These are phyloP conservation scores for Ordospora colligata DNA, from an alignment of 371 early-diverging fungal genomes.

Conservation along the genomic window DNA sequence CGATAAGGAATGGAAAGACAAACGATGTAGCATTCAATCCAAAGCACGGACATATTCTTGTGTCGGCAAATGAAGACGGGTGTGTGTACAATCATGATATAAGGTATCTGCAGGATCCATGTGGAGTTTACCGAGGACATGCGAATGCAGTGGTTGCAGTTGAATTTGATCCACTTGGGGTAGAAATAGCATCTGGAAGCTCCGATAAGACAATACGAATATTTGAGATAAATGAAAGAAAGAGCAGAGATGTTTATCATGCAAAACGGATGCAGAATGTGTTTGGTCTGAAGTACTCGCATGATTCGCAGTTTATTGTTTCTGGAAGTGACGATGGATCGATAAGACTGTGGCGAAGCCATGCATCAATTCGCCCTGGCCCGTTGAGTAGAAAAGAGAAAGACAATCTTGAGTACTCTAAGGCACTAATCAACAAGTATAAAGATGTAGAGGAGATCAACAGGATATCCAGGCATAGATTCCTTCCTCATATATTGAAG, in stretches of 20 bases:
- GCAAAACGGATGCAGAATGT: conserved; percentile 84
- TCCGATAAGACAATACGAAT: conserved; percentile 87
- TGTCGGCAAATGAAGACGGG: conserved; percentile 82
- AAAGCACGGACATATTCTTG: conserved; percentile 48
- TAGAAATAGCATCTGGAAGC: conserved; percentile 82
- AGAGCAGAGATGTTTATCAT: conserved; percentile 85
- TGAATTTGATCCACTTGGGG: conserved; percentile 90
- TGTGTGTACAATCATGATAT: conserved; percentile 87
- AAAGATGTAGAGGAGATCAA: conserved; percentile 78
- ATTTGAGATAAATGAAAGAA: conserved; percentile 70
- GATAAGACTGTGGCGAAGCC: conserved; percentile 88
- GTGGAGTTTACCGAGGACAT: conserved; percentile 79
- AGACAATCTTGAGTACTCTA: conserved; percentile 68
- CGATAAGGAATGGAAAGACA: conserved; percentile 26
- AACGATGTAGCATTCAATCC: conserved; percentile 54
- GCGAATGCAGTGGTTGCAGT: conserved; percentile 89
- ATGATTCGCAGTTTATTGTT: conserved; percentile 85
- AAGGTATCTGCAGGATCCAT: conserved; percentile 73
- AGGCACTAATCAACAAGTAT: conserved; percentile 81
- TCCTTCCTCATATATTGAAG: conserved; percentile 57
- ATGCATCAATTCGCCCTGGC: conserved; percentile 76
- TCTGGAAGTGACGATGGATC: conserved; percentile 94
- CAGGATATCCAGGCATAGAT: conserved; percentile 64
- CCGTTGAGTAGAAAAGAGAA: conserved; percentile 68
- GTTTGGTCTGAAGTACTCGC: conserved; percentile 77